Evolutionary conservation across 805 yeast species (phyloP), one percentile per base, ranked within the genome.

Genomic region (Blastobotrys attinorum): DNA sequence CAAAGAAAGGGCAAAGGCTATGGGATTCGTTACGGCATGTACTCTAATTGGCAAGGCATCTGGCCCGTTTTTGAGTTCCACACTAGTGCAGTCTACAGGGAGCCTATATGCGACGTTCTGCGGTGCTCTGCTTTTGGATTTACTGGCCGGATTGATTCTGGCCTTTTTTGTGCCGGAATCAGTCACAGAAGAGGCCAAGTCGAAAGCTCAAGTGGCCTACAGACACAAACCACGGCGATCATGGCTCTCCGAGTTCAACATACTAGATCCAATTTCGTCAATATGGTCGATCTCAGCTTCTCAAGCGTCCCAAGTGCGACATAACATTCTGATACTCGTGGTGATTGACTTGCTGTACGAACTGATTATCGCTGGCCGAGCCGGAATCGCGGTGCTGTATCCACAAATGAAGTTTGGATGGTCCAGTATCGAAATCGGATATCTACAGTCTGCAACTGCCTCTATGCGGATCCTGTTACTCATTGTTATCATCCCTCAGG

Each of bases 341-440:
- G 22, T 21, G 13, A 47, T 49, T 15, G 50, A 49, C 32, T 23
- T 46, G 17, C 29, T 49, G 1, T 49, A 43, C 31, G 50, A 47
- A 35, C 43, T 46, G 31, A 36, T 49, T 22, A 44, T 46, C 10
- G 42, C 39, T 31, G 45, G 47, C 6, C 45, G 52, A 15, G 48
- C 50, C 11, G 45, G 45, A 16, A 41, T 47, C 31, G 49, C 52
- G 3, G 39, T 57, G 21, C 47, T 59, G 17, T 60, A 56, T 36
- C 59, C 63, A 16, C 55, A 57, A 44, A 50, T 53, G 39, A 36
- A 40, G 42, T 60, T 60, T 42, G 51, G 51, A 13, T 60, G 65
- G 65, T 49, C 63, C 2, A 61, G 62, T 7, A 48, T 60, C 5
- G 59, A 60, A 45, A 34, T 54, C 2, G 65, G 65, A 8, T 60